Percentiles rank a stretch among this genome's conserved stretches.
Evolutionary conservation across 768 basidiomycete genomes (phyloP).

Genomic region (Boletus rubescentipes): DNA sequence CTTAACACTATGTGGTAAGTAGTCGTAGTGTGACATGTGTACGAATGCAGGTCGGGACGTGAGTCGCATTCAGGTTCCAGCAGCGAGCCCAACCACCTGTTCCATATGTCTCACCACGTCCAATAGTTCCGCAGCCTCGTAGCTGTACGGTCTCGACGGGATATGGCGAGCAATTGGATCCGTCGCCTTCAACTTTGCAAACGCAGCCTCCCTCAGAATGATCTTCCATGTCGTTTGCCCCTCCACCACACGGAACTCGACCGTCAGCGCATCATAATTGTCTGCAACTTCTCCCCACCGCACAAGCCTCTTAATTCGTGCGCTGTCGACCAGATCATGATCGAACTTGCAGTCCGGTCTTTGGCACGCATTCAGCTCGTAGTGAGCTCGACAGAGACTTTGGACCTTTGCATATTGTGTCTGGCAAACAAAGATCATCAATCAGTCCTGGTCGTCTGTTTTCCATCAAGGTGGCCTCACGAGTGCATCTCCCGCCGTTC

Average conservation of each 20-base stretch:
- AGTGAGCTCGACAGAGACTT: constrained; percentile 16
- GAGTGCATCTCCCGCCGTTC: constrained; percentile 3
- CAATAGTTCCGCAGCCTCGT: constrained; percentile 11
- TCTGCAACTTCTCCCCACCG: constrained; percentile 3
- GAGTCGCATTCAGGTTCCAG: too few relatives aligned
- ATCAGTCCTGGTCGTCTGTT: neutral
- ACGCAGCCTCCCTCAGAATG: constrained; percentile 11
- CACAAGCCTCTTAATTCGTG: constrained; percentile 13
- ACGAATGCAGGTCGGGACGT: too few relatives aligned
- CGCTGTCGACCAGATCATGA: constrained; percentile 16
- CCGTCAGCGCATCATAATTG: constrained; percentile 12
- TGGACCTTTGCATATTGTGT: constrained; percentile 11
- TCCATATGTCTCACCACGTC: constrained; percentile 19
- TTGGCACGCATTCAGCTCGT: constrained; percentile 5
- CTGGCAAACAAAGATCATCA: neutral
- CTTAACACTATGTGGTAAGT: too few relatives aligned
- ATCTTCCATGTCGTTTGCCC: constrained; percentile 14
- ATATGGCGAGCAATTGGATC: constrained; percentile 9
- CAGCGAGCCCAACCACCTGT: constrained; percentile 2
- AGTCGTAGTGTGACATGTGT: too few relatives aligned
- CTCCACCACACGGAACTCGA: constrained; percentile 17
- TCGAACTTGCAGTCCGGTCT: constrained; percentile 17
- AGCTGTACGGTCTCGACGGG: constrained; percentile 14
- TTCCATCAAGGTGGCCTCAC: neutral
- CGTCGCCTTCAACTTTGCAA: constrained; percentile 8